Evolutionary conservation across 345 rosid genomes (phyloP).

Genomic region (Corymbia maculata): DNA sequence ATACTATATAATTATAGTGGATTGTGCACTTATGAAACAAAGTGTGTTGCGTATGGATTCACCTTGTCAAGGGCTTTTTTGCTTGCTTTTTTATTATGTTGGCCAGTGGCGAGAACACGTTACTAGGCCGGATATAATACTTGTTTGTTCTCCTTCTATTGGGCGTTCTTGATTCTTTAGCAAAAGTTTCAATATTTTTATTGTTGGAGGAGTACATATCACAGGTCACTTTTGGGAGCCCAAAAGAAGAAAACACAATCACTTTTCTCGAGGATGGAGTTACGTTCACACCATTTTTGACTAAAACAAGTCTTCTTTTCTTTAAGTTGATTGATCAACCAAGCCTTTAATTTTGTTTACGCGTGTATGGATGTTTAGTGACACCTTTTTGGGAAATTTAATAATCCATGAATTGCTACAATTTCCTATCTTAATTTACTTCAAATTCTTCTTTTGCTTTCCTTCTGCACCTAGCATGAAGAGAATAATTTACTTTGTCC

Average conservation of each 20-base stretch:
- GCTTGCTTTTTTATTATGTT: not conserved
- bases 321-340: not conserved
- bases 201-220: not conserved
- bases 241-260: not conserved
- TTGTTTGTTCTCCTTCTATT: not conserved
- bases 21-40: not conserved
- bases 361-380: not conserved
- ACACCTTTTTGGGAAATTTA: not conserved
- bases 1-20: not conserved
- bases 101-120: not conserved
- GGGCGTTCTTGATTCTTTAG: not conserved
- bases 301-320: not conserved
- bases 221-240: not conserved
- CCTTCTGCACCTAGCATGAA: not conserved
- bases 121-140: not conserved
- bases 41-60: not conserved
- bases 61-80: not conserved
- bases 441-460: not conserved
- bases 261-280: not conserved
- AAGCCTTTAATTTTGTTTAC: not conserved
- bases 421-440: not conserved
- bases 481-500: not conserved
- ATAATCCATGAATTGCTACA: not conserved
- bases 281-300: not conserved
- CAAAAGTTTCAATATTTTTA: not conserved